Evolutionary conservation across 805 yeast genomes (phyloP).

Genomic region (Cyberlindnera bimundalis): DNA sequence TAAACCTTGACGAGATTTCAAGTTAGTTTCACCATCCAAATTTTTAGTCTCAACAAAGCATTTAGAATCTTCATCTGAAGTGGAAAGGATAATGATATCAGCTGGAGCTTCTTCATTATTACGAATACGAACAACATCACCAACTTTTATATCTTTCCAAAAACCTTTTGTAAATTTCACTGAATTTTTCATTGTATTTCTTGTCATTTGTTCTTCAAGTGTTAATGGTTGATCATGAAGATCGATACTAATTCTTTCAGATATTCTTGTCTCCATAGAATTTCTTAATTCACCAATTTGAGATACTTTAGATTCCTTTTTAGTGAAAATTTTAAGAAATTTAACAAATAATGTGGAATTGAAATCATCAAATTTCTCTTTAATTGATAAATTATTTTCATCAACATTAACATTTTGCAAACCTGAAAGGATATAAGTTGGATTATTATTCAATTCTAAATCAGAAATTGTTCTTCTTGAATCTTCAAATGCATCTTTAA

Average conservation of each 20-base stretch:
- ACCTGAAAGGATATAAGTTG: constrained; percentile 60
- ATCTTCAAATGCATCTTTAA: constrained; percentile 80
- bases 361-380: constrained; percentile 61
- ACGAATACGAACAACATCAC: constrained; percentile 67
- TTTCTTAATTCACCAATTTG: constrained; percentile 7
- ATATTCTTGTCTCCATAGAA: constrained; percentile 17
- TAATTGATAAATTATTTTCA: constrained; percentile 40
- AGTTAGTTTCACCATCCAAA: constrained; percentile 75
- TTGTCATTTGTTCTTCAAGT: constrained; percentile 7
- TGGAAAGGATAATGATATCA: constrained; percentile 58
- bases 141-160: constrained; percentile 73
- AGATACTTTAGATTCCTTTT: constrained; percentile 12
- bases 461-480: constrained; percentile 70
- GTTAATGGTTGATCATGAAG: constrained; percentile 4
- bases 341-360: constrained; percentile 30
- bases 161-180: constrained; percentile 32
- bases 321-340: constrained; percentile 20
- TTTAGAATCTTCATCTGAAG: constrained; percentile 59
- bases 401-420: constrained; percentile 55
- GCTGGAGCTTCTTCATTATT: constrained; percentile 81
- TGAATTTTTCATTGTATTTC: constrained; percentile 5
- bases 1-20: constrained; percentile 70
- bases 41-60: constrained; percentile 77
- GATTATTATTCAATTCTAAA: constrained; percentile 71
- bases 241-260: constrained; percentile 8